Base-by-base conservation (phyloP, 352 stramenopile genomes). In the Globisporangium barbulae region DNA sequence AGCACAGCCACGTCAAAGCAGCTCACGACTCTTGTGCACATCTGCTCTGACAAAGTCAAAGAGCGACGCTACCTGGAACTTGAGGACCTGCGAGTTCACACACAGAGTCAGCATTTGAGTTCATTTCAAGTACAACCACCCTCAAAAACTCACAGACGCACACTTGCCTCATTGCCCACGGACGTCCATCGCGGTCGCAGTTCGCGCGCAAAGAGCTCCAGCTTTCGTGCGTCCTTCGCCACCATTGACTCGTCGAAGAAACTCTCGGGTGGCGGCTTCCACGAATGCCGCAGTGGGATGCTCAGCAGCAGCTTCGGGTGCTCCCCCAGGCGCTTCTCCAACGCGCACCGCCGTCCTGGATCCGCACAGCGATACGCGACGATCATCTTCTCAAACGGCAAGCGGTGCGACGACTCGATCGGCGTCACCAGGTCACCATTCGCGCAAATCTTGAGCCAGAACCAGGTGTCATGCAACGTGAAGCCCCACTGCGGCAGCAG, bases 211-310 rank as follows among this genome's bases (percentile, higher is more conserved):
- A 93, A 93, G 21, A 93, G 52, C 68, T 93, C 84, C 0, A 75
- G 47, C 63, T 83, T 86, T 25, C 53, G 58, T 2, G 65, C 53
- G 1, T 56, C 62, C 5, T n/a, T 17, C 13, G 31, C 35, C 0
- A 67, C 15, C 5, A 64, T 57, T 0, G 61, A 25, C 5, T 72
- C 48, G 28, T 63, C 52, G 33, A 93, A 89, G 35, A 90, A 86
- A 12, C 70, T 67, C 47, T 90, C 78, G 0, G 78, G 76, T 13
- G 84, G 84, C 12, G 84, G 84, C 53, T 93, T 93, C 84, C 81
- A 91, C 12, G 84, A 93, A 53, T 93, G 84, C 0, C 81, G 81
- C 53, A 91, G 59, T 19, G 84, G 84, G n/a, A 90, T 72, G 50
- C 80, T 90, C 37, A 86, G 58, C 12, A 90, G 61, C n/a, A 88